Base-by-base conservation (phyloP, 2,329 filamentous ascomycete species). In the Phyllosticta citriasiana region DNA sequence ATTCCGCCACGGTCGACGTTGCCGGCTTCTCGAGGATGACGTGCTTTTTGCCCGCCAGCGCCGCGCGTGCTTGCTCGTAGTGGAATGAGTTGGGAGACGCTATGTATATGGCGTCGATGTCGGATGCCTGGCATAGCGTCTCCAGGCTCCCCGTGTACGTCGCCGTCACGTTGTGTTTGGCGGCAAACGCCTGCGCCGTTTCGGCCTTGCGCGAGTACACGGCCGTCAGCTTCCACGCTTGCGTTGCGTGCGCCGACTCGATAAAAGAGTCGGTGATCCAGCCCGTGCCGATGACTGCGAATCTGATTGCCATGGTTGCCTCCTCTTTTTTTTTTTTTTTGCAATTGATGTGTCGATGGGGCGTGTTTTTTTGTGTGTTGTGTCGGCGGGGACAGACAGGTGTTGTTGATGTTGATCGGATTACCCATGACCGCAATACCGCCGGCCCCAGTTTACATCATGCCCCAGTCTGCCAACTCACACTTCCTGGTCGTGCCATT, bases 211-310 rank as follows among this genome's bases (percentile, higher is more conserved):
- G 75, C 3, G 77, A 79, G 71, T 79, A 80, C 55, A 80, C 75
- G 54, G 77, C 74, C 6, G 69, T 64, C 27, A 80, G 74, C 40
- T 71, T 70, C 75, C 76, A 80, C 69, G 74, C 70, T 22, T 68
- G 67, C 2, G 76, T 76, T 47, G 77, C 72, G 30, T 77, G 72
- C 12, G 78, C 76, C 22, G 71, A 73, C 14, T 70, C 66, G 66
- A 80, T 73, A 69, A 74, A 80, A 9, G 76, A 77, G 64, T 77
- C 74, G 2, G 78, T 80, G 67, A 80, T 80, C 78, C 78, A 80
- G 67, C 70, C 72, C 22, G 77, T 79, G 65, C 78, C 78, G 62
- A 80, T 77, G 62, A 75, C 74, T 59, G 71, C 78, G 67, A 79
- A 78, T 55, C 71, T 75, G 67, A 80, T 72, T 47, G 14, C 40